A percentile compares a stretch with the other conserved stretches of the same genome.
phyloP scores from a whole-genome alignment of 352 stramenopile species.

The Plasmopara viticola region DNA sequence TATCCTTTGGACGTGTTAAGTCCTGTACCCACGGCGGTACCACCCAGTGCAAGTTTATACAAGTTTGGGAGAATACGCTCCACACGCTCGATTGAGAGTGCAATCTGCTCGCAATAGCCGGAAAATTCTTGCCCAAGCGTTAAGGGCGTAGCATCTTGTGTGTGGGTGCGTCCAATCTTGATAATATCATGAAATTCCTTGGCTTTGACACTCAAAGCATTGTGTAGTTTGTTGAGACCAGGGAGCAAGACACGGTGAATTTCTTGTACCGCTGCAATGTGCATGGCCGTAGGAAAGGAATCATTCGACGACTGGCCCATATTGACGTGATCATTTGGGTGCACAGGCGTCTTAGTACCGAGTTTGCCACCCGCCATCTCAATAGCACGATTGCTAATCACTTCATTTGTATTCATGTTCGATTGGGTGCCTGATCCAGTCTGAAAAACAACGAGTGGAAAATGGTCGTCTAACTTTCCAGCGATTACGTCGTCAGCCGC shows the following conservation, averaged over 20 bases:
- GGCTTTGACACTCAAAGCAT: conserved; percentile 80
- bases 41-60: conserved; percentile 91
- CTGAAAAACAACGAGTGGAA: conserved; percentile 86
- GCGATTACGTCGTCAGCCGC: conserved; percentile 90
- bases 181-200: conserved; percentile 92
- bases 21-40: conserved; percentile 93
- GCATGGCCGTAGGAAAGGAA: conserved; percentile 96
- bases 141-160: conserved; percentile 91
- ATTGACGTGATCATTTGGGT: conserved; percentile 98
- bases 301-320: conserved; percentile 96
- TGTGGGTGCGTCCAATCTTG: conserved; percentile 97
- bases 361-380: conserved; percentile 41
- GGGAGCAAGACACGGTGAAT: conserved; percentile 70
- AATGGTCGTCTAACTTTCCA: conserved; percentile 92
- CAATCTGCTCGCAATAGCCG: conserved; percentile 90
- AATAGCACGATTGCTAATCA: conserved; percentile 70
- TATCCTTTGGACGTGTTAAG: conserved; percentile 91
- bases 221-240: conserved; percentile 74
- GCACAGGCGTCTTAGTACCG: conserved; percentile 61
- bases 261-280: conserved; percentile 91
- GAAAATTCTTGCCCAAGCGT: conserved; percentile 98
- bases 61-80: conserved; percentile 78
- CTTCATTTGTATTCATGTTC: conserved; percentile 78
- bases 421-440: conserved; percentile 68
- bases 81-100: conserved; percentile 86